Conservation (phyloP, 495 filamentous ascomycete species). For the Penicillium ucsense region DNA sequence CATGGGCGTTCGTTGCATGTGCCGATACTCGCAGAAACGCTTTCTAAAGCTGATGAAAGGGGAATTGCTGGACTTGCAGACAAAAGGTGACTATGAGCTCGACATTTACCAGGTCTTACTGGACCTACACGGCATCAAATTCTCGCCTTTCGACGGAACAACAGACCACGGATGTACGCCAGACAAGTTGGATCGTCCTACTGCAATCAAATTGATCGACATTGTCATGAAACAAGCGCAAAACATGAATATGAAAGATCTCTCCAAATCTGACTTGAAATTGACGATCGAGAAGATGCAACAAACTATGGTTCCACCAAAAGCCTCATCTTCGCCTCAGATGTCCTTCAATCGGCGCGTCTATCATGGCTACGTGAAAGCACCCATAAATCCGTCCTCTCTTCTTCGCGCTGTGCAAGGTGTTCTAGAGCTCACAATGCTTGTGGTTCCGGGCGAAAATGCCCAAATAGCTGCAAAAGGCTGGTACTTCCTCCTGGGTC, state of each 20-base stretch:
- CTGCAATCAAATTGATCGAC: slow-evolving; percentile 69
- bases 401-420: slow-evolving; percentile 72
- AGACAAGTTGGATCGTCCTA: slow-evolving; percentile 66
- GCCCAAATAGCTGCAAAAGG: slow-evolving; percentile 65
- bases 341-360: slow-evolving; percentile 67
- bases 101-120: slow-evolving; percentile 82
- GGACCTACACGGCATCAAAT: slow-evolving; percentile 76
- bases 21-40: slow-evolving; percentile 71
- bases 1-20: slow-evolving; percentile 76
- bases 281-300: slow-evolving; percentile 86
- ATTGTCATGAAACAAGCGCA: slow-evolving; percentile 71
- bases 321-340: slow-evolving; percentile 56
- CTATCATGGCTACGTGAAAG: slow-evolving; percentile 64
- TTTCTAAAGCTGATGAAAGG: slow-evolving; percentile 84
- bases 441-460: slow-evolving; percentile 39
- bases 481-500: slow-evolving; percentile 87
- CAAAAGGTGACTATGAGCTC: slow-evolving; percentile 59
- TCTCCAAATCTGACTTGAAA: slow-evolving; percentile 83
- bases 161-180: slow-evolving; percentile 66
- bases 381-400: slow-evolving; percentile 72
- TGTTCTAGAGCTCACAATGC: slow-evolving; percentile 51
- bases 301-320: slow-evolving; percentile 52
- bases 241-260: slow-evolving; percentile 79
- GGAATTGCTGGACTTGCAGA: slow-evolving; percentile 57
- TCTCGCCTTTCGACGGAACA: slow-evolving; percentile 57